Evolutionary conservation across 192 early-diverging fungal species (phyloP), one percentile per base, ranked within the genome.

Genomic region (Coemansia sp.): DNA sequence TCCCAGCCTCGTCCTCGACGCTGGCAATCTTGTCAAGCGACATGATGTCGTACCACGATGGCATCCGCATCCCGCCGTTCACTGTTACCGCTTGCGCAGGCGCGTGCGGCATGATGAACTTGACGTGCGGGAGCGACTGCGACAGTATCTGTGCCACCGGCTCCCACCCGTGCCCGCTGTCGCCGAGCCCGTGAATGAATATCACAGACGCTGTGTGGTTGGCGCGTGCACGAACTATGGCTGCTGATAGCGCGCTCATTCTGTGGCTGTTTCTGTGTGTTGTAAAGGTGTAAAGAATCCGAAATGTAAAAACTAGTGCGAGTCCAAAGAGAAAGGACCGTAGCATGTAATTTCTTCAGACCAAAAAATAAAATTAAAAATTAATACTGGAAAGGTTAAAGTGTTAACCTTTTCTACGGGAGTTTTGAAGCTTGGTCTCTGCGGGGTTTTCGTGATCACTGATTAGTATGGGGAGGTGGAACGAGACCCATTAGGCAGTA

Each of bases 41-140:
- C 36, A 59, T 66, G 59, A 96, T 89, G 64, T 96, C 92, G 75
- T 92, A 97, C 95, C 94, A 97, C n/a, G 85, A 89, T 9, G 94
- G 94, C 88, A 95, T 94, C 14, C 70, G 55, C 70, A 88, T 86
- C 6, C 94, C 94, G 29, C 75, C 76, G 73, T 97, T 97, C 52
- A 94, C 50, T n/a, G 95, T 85, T 23, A 91, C 85, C 8, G 87
- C 85, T 52, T 81, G 73, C 19, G 69, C 66, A 17, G 87, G 88
- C 67, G 94, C 95, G 73, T 94, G 87, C 2, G 96, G 96, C 35
- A 95, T 84, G 35, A 98, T 76, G 66, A 88, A 96, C 83, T 98
- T 98, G 71, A 93, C 87, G 71, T 95, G 89, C 9, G 91, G 92
- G 22, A 95, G 68, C 40, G 58, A 33, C 22, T 46, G 65, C 11